A percentile compares a stretch with the other conserved stretches of the same genome.
Conservation (phyloP, 208 protist genomes). For the Wallacemonas collosoma region DNA sequence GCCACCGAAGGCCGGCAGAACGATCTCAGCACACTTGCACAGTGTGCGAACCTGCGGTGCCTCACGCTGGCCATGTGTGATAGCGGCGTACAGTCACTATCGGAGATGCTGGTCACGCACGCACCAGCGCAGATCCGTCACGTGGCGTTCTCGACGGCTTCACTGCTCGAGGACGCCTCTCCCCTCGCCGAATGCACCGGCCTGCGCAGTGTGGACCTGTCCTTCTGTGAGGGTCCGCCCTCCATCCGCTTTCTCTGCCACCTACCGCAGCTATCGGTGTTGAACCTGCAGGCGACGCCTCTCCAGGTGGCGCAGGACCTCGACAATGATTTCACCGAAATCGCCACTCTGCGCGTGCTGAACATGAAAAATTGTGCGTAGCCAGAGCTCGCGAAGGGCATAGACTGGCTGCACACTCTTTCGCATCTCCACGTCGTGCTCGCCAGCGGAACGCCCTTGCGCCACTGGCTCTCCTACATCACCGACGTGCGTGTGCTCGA, state of each 20-base stretch:
- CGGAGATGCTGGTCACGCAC: not conserved
- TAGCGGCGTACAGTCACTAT: not conserved
- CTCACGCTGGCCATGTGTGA: not conserved
- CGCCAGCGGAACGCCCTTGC: not conserved
- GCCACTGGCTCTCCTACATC: not conserved
- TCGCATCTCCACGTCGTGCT: not conserved
- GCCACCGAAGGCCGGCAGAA: not conserved
- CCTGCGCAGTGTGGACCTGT: constrained; percentile 14
- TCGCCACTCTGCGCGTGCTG: constrained; percentile 12
- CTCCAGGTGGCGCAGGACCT: not conserved
- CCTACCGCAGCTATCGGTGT: constrained; percentile 15
- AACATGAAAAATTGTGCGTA: constrained; percentile 13
- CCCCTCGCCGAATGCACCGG: constrained; percentile 6
- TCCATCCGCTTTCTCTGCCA: not conserved
- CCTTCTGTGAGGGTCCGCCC: constrained; percentile 18
- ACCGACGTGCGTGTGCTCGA: not conserved
- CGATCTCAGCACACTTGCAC: not conserved
- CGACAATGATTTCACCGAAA: not conserved
- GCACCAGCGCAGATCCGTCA: not conserved
- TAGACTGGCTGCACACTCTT: not conserved
- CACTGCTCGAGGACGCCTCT: not conserved
- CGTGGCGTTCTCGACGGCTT: not conserved
- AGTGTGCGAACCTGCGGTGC: constrained; percentile 4
- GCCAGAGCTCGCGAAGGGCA: not conserved
- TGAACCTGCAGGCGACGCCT: constrained; percentile 21